These are phyloP conservation scores for Penicillium sp. DNA, from an alignment of 2,329 filamentous ascomycete genomes.

Conservation along the genomic window DNA sequence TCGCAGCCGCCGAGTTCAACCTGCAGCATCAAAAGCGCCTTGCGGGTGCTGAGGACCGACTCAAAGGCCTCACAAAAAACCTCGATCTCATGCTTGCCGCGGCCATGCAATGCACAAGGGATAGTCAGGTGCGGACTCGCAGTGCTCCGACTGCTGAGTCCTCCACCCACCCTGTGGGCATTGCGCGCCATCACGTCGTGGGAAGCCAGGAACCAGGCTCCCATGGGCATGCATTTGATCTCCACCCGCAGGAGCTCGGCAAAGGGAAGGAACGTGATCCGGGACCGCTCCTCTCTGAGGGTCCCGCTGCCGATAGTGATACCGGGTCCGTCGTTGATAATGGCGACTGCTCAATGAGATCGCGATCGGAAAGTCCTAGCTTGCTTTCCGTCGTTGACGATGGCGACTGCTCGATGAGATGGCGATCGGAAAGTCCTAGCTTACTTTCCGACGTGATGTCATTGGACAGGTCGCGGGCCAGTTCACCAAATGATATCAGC, in stretches of 20 bases:
- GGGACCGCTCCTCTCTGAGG: not conserved
- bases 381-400: too few relatives aligned
- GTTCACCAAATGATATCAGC: not conserved
- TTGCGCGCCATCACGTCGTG: not conserved
- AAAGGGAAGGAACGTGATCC: not conserved
- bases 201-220: not conserved
- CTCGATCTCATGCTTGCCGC: not conserved
- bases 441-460: not conserved
- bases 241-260: not conserved
- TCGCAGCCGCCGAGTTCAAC: accelerated
- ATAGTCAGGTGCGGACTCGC: not conserved
- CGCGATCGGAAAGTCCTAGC: not conserved
- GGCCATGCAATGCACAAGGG: not conserved
- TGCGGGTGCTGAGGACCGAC: not conserved
- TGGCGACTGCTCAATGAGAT: not conserved
- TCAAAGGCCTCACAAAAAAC: not conserved
- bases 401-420: not conserved
- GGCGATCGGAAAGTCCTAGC: not conserved
- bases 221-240: not conserved
- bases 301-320: too few relatives aligned
- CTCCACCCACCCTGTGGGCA: not conserved
- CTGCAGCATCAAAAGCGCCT: not conserved
- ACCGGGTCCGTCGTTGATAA: too few relatives aligned
- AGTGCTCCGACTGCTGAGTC: not conserved
- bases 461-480: not conserved